Base-by-base conservation (phyloP, 108 stramenopile species). In the Skeletonema tropicum region DNA sequence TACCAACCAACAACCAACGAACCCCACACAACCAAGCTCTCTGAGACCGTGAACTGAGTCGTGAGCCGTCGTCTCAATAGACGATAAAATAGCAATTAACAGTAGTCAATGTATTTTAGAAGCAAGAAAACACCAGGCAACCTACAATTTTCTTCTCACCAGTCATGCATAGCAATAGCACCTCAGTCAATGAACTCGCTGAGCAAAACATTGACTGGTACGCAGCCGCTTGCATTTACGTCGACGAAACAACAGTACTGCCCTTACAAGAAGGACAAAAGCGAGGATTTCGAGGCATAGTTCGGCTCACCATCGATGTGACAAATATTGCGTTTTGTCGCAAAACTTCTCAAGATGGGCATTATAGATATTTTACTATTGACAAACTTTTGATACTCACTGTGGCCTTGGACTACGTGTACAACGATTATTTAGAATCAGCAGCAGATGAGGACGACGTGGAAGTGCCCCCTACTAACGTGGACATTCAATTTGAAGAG, bases 251-350 rank as follows among this genome's bases (percentile, higher is more conserved):
- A 17, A 19, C 48, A 3, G 48, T 48, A n/a, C 48, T 48, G 17
- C 48, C 48, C 2, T 48, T 48, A 48, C 3, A 19, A 48, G 17
- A 19, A 48, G 17, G 17, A 48, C 48, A 6, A 48, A 3, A 11
- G 5, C 48, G 48, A 48, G 48, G 48, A n/a, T 48, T 48, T 48
- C 48, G 48, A 48, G 48, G 48, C 48, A 48, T 19, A 48, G 15
- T 19, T 6, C 17, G 48, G n/a, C 48, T 48, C 17, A 48, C 48
- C 0, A 19, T 48, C 17, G 48, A 48, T 48, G 48, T 19, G 15
- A 19, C 48, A 4, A 48, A n/a, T n/a, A 2, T 19, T 19, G 48
- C 48, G 0, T 48, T 48, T 6, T 48, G 48, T 48, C 48, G 48
- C 5, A 19, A 48, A 48, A 19, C 17, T 48, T 19, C 48, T 38